Evolutionary conservation across 1,284 basidiomycete genomes (phyloP).

Genomic region (Amylostereum chailletii): DNA sequence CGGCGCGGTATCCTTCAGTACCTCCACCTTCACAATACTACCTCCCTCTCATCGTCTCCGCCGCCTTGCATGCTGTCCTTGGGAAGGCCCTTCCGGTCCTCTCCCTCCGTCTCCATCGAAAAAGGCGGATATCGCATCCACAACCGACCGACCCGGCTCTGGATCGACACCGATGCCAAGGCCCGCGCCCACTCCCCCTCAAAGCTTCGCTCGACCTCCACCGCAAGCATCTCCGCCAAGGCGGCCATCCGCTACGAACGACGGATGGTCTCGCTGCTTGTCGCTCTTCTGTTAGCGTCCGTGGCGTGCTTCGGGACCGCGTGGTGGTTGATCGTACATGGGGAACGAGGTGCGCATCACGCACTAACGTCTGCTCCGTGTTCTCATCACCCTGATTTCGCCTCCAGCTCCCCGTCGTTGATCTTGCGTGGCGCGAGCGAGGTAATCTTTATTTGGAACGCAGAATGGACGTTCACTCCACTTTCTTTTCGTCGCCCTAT

Average conservation of each 20-base stretch:
- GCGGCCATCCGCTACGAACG: neutral
- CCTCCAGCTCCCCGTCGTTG: too few relatives aligned
- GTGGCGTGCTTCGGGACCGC: neutral
- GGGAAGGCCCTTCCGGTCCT: neutral
- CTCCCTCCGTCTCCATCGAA: neutral
- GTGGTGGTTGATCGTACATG: neutral
- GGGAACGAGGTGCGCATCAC: neutral
- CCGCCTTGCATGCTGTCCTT: too few relatives aligned
- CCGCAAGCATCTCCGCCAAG: neutral
- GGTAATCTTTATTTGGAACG: too few relatives aligned
- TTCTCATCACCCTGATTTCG: too few relatives aligned
- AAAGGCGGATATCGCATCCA: neutral
- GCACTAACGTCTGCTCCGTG: too few relatives aligned
- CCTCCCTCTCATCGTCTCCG: too few relatives aligned
- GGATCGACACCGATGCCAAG: neutral
- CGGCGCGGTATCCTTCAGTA: too few relatives aligned
- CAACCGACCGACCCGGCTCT: neutral
- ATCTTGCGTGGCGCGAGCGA: too few relatives aligned
- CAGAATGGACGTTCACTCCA: too few relatives aligned
- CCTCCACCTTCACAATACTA: too few relatives aligned
- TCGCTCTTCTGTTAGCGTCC: neutral
- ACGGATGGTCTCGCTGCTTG: neutral
- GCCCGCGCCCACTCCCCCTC: neutral
- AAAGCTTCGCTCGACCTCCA: neutral
- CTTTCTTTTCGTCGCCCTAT: too few relatives aligned